These are phyloP conservation scores for Neospora caninum DNA, from an alignment of 169 alveolate species.

Conservation along the genomic window DNA sequence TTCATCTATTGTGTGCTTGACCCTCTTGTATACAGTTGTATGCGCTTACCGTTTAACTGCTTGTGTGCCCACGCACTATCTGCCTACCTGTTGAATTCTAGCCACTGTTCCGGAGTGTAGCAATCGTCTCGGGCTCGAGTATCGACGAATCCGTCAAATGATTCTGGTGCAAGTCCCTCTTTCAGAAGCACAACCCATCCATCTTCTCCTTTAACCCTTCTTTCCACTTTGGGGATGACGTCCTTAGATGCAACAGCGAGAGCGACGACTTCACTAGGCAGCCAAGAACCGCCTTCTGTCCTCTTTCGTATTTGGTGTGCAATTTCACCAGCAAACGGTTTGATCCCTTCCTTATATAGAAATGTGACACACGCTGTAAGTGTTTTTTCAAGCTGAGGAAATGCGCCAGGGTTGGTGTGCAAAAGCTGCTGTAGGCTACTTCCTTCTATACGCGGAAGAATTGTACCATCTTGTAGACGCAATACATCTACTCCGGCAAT, in stretches of 20 bases:
- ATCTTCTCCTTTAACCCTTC: constrained; percentile 52
- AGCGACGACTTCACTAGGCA: constrained; percentile 41
- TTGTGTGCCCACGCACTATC: no score
- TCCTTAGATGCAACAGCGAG: constrained; percentile 36
- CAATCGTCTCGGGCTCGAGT: constrained; percentile 51
- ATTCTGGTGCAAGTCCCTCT: background rate
- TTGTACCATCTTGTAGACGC: constrained; percentile 5
- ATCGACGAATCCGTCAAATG: constrained; percentile 47
- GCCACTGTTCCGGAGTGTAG: constrained; percentile 44
- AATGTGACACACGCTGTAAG: constrained; percentile 3
- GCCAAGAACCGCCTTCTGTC: constrained; percentile 29
- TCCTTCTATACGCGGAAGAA: constrained; percentile 41
- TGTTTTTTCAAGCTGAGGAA: background rate
- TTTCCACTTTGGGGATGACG: constrained; percentile 8
- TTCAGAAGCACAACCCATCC: constrained; percentile 44
- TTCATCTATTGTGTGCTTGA: background rate
- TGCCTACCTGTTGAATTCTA: constrained; percentile 43
- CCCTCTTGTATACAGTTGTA: background rate
- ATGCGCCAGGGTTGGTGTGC: background rate
- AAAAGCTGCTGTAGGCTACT: background rate
- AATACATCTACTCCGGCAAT: constrained; percentile 51
- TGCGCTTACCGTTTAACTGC: background rate
- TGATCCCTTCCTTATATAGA: constrained; percentile 46
- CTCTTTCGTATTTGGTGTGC: constrained; percentile 46
- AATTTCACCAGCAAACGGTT: constrained; percentile 55